Evolutionary conservation across 768 basidiomycete species (phyloP), one percentile per base, ranked within the genome.

Genomic region (Austroboletus eburneus): DNA sequence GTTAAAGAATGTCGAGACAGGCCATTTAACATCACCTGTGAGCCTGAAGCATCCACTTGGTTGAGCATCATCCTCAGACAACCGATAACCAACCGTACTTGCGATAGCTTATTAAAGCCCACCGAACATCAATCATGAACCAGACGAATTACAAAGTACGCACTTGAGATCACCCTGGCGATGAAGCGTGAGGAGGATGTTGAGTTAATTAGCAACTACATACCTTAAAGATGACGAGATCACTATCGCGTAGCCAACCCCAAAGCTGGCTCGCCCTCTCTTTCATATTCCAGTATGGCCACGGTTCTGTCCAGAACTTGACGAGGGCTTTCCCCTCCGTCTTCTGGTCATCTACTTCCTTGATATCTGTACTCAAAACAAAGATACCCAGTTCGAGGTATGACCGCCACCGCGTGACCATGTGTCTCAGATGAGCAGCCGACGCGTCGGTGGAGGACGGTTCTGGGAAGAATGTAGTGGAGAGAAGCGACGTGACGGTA

Each of bases 21-120:
- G 87, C 95, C 95, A 99, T 57, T 74, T 72, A 23, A 93, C 73
- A 62, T 99, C 95, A 4, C 89, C 89, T 0, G 91, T 85, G 27
- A 98, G 75, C 59, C 91, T 97, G 59, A n/a, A 30, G 32, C 5
- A 44, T 45, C 27, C 12, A 36, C 24, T 36, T 7, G 34, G 35
- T 38, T 51, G 46, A 51, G 42, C 8, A 43, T 43, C n/a, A 20
- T 35, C 16, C n/a, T 4, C n/a, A 9, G 14, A 29, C 13, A 4
- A 42, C 17, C 8, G 43, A 48, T 40, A 16, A 43, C 32, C 29
- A 35, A 5, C 60, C 86, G 39, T 56, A 92, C 91, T 92, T 94
- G 63, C 91, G 80, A 64, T 89, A 93, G 59, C 86, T 87, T 46
- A n/a, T n/a, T n/a, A 42, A 27, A 24, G 29, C 38, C n/a, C 41